Evolutionary conservation across 441 rosid species (phyloP), one percentile per base, ranked within the genome.

Genomic region (Omphalea diandra): DNA sequence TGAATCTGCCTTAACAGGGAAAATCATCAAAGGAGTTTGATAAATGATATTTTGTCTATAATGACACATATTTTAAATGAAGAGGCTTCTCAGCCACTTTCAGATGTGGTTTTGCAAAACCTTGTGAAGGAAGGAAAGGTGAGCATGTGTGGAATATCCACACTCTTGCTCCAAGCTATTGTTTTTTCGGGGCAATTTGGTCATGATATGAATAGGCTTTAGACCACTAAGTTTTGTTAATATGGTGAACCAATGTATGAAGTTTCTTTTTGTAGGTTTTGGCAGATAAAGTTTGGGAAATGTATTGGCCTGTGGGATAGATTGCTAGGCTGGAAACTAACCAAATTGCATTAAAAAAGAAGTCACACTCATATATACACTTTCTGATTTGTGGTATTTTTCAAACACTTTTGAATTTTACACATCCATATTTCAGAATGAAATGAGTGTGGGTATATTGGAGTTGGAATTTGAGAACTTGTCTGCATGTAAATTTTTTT

Each of bases 81-180:
- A 86, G 98, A 93, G 84, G 80, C 84, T 74, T 85, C 89, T 67
- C 77, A 78, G 70, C 73, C 77, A 18, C 88, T 90, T 77, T 65
- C 79, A 49, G 84, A 86, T 56, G 77, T 85, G 76, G 78, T 93
- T 80, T 71, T 95, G 87, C 82, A 63, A 69, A 89, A 84, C 84
- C 99, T 95, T 75, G 65, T 87, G 46, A 85, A 87, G 83, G 88
- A 87, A 73, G 85, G 76, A 74, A 83, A 79, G 88, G 99, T 83
- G 78, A 77, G 80, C 50, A 67, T 70, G 71, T 66, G 55, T 55
- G 22, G 40, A 69, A 36, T 44, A 70, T 52, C 52, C 67, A 20
- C 22, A 46, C 3, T 70, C 22, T 22, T 8, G 27, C 59, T 49
- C 3, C 27, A 33, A 35, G 43, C 26, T 8, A 32, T 43, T 43